A percentile compares a stretch with the other conserved stretches of the same genome.
phyloP scores from a whole-genome alignment of 192 early-diverging fungal species.

The Gamsiella multidivaricata region DNA sequence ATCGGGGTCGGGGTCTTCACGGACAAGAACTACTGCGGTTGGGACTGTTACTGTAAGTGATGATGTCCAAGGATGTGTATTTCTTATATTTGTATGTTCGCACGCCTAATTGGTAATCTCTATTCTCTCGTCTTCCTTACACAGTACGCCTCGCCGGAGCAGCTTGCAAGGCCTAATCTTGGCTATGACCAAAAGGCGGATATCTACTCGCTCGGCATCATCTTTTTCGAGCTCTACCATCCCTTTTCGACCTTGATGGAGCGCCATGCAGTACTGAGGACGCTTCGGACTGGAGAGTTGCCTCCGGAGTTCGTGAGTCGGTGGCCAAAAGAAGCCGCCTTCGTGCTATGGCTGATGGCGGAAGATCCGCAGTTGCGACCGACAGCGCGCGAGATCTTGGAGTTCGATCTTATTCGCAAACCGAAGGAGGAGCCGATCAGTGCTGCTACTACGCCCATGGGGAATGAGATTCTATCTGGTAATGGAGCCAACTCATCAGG shows the following conservation, averaged over 20 bases:
- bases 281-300: constrained; percentile 75
- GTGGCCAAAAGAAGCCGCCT: constrained; percentile 83
- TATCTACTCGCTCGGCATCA: constrained; percentile 96
- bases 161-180: constrained; percentile 63
- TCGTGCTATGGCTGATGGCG: constrained; percentile 87
- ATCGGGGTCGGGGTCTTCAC: constrained; percentile 28
- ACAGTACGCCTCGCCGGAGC: constrained; percentile 88
- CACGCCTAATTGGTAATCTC: too few species aligned
- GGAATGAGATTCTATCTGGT: too few species aligned
- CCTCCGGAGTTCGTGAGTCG: constrained; percentile 73
- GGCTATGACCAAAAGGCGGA: constrained; percentile 85
- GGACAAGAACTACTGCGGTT: constrained; percentile 70
- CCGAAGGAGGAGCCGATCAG: constrained; percentile 27
- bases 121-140: background rate
- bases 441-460: background rate
- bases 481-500: too few species aligned
- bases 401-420: constrained; percentile 74
- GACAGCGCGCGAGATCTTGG: constrained; percentile 73
- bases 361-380: constrained; percentile 78
- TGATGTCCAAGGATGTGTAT: background rate
- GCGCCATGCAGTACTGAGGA: constrained; percentile 74
- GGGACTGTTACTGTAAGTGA: constrained; percentile 77
- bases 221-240: constrained; percentile 94
- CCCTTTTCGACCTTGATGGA: constrained; percentile 94
- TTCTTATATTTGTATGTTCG: background rate